Base-by-base conservation (phyloP, 352 stramenopile genomes). In the Globisporangium cylindrosporum region DNA sequence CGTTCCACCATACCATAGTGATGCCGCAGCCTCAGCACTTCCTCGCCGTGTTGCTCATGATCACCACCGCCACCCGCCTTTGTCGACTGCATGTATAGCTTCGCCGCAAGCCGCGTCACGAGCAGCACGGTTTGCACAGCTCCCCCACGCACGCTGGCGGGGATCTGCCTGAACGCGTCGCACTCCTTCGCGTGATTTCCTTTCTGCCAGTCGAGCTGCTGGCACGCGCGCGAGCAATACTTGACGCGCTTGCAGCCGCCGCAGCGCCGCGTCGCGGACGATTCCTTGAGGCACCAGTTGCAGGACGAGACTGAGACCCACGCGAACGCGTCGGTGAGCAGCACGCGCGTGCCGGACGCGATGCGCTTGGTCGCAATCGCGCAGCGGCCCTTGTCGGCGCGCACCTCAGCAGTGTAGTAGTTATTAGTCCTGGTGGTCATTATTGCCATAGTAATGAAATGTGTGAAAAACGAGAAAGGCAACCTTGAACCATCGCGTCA, bases 201-300 rank as follows among this genome's bases (percentile, higher is more conserved):
- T 9, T 51, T 53, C 5, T 64, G 27, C 86, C 84, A 94, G 62
- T 92, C 86, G 27, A 34, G 66, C 53, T 84, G 79, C 68, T 92
- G 86, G 69, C 86, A 94, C 14, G n/a, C 27, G 27, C 82, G 81
- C 34, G 76, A 86, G 70, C 86, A 94, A 59, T 92, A 94, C 38
- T 78, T 74, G 73, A 81, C 72, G 48, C 71, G 72, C n/a, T 77
- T 75, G 61, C 84, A 94, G 49, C 83, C 78, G 56, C 81, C 72
- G 58, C 86, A 94, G 43, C 77, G 75, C 48, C 67, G 79, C 10
- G 84, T 69, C 22, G 12, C 9, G 8, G 18, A n/a, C 4, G 38
- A 5, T 0, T 22, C 1, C 25, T 66, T 14, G 29, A 91, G 82
- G 68, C 84, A 92, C 76, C 72, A 85, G 66, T 78, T 74, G 73